Evolutionary conservation across 805 yeast genomes (phyloP).

Genomic region (Spathaspora arborariae): DNA sequence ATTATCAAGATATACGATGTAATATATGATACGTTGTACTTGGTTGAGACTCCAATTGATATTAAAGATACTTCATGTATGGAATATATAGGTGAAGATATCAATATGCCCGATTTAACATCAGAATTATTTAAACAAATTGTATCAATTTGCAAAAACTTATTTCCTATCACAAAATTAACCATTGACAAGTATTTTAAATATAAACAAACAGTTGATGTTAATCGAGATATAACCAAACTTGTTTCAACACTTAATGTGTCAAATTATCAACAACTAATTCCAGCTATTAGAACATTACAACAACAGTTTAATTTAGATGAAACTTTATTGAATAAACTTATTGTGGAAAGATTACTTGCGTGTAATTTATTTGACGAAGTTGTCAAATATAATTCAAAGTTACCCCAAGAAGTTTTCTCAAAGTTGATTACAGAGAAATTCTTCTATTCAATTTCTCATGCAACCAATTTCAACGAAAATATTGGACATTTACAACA

Average conservation of each 20-base stretch:
- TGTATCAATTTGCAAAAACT: slow-evolving; percentile 26
- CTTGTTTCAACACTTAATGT: slow-evolving; percentile 21
- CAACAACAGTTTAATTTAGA: slow-evolving; percentile 16
- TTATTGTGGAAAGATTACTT: slow-evolving; percentile 27
- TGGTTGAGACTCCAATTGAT: slow-evolving; percentile 2
- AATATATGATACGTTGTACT: slow-evolving; percentile 20
- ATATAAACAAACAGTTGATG: slow-evolving; percentile 16
- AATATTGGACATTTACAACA: slow-evolving; percentile 25
- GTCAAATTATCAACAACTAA: slow-evolving; percentile 19
- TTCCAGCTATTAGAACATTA: slow-evolving; percentile 18
- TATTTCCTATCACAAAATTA: slow-evolving; percentile 33
- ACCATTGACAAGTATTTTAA: slow-evolving; percentile 26
- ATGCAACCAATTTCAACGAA: slow-evolving; percentile 30
- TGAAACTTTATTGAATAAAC: slow-evolving; percentile 14
- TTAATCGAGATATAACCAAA: slow-evolving; percentile 21
- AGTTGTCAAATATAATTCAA: slow-evolving; percentile 11
- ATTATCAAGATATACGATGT: slow-evolving; percentile 25
- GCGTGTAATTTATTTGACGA: slow-evolving; percentile 23
- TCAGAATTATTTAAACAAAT: slow-evolving; percentile 10
- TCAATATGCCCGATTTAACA: not conserved
- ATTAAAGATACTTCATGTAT: not conserved
- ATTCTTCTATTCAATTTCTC: slow-evolving; percentile 33
- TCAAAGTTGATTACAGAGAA: slow-evolving; percentile 18
- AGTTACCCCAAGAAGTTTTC: slow-evolving; percentile 10
- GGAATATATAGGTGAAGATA: not conserved